A percentile compares a stretch with the other conserved stretches of the same genome.
phyloP scores from a whole-genome alignment of 2,329 filamentous ascomycete genomes.

The Sporothrix luriei region DNA sequence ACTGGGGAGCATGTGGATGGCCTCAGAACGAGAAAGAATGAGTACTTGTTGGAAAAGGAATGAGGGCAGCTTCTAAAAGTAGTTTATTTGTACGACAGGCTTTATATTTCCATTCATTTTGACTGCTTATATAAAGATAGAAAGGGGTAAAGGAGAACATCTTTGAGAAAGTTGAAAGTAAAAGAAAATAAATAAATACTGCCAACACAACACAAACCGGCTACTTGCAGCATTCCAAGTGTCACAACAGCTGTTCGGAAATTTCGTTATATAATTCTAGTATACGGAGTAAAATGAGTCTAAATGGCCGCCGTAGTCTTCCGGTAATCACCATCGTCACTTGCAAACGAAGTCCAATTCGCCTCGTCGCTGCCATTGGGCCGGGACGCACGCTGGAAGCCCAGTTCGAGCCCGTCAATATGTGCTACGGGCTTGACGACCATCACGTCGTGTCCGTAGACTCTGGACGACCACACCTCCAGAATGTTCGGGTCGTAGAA shows the following conservation, averaged over 20 bases:
- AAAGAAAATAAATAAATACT: neutral
- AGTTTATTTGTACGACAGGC: neutral
- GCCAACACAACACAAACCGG: neutral
- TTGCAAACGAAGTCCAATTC: conserved; percentile 50
- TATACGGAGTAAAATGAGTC: neutral
- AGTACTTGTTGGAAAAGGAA: neutral
- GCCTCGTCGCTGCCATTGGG: conserved; percentile 58
- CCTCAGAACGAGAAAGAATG: neutral
- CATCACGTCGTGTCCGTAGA: conserved; percentile 47
- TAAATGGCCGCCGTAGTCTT: neutral
- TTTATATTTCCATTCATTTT: neutral
- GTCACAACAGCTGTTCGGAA: neutral
- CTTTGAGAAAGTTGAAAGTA: too few species aligned
- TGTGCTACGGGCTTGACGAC: conserved; percentile 47
- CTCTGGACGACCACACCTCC: conserved; percentile 53
- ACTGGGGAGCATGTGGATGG: neutral
- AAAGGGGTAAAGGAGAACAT: neutral
- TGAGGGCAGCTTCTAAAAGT: neutral
- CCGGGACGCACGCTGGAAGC: conserved; percentile 49
- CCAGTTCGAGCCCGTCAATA: conserved; percentile 49
- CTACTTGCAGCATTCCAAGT: neutral
- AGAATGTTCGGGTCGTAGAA: conserved; percentile 53
- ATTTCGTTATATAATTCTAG: neutral
- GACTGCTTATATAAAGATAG: neutral
- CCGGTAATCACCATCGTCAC: conserved; percentile 29